Conservation (phyloP, 2,329 filamentous ascomycete species). For the Sphaerulina vaccinii region DNA sequence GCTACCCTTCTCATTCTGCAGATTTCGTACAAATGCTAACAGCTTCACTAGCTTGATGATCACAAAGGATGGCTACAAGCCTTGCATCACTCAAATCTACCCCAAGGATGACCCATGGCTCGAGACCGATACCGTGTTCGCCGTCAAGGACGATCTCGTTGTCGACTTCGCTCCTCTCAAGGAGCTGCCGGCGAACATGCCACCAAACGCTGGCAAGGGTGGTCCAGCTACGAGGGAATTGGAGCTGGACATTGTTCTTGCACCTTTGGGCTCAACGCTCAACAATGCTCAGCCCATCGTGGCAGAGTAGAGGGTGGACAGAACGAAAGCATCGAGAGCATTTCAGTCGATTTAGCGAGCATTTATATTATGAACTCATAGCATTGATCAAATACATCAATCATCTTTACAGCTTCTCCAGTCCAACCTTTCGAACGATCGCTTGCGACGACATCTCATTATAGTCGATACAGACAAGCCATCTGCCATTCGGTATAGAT, state of each 20-base stretch:
- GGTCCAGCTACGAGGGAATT: slow-evolving; percentile 47
- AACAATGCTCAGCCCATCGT: slow-evolving; percentile 24
- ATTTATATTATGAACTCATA: background rate
- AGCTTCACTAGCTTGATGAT: slow-evolving; percentile 13
- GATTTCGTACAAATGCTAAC: background rate
- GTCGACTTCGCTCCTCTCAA: slow-evolving; percentile 57
- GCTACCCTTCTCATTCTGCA: background rate
- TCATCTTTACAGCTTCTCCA: background rate
- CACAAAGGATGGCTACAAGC: slow-evolving; percentile 26
- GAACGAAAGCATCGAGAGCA: background rate
- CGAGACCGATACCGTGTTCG: slow-evolving; percentile 59
- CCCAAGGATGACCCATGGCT: slow-evolving; percentile 59
- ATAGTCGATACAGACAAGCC: too few relatives aligned
- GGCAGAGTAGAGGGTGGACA: background rate
- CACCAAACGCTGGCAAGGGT: slow-evolving; percentile 34
- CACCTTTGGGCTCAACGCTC: slow-evolving; percentile 37
- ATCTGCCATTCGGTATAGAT: too few relatives aligned
- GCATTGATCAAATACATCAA: background rate
- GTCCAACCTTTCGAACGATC: background rate
- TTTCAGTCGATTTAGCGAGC: background rate
- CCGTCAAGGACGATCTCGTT: slow-evolving; percentile 61
- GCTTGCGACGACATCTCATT: too few relatives aligned
- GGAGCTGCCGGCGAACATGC: slow-evolving; percentile 54
- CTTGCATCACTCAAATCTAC: slow-evolving; percentile 45
- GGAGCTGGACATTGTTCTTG: slow-evolving; percentile 61